Base-by-base conservation (phyloP, 257 asterid genomes). In the Solanum commersonii region DNA sequence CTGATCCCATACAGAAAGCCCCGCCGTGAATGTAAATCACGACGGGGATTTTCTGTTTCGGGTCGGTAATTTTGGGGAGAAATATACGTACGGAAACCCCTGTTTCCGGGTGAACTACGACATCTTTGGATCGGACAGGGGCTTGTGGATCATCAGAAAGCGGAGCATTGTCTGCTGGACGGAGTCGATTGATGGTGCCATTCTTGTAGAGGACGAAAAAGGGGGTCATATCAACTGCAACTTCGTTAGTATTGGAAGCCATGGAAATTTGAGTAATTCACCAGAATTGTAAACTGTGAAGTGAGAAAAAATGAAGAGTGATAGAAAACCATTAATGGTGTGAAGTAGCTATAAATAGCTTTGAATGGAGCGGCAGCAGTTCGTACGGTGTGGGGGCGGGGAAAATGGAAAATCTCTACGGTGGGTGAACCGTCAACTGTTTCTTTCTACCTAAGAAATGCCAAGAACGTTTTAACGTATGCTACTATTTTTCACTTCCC, bases 21-120 rank as follows among this genome's bases (percentile, higher is more conserved):
- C 96, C 95, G 83, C 98, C 98, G 90, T 94, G 96, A 25, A 91
- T 87, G 95, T 94, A 90, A 5, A 93, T 89, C 46, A 90, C 89
- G 49, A 94, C 87, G 3, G 98, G 95, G 67, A 93, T 84, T 65
- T 92, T 92, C 77, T 37, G 90, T 22, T 71, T 68, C 65, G 91
- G 89, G 23, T 37, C 60, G 23, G 5, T 88, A 78, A 27, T 65
- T 63, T 91, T 87, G 27, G 98, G 98, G 49, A 90, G 87, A 93
- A 60, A 93, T 38, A 94, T 82, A 27, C 96, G 94, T 65, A 89
- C 94, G 86, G 92, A 89, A 29, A 93, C 84, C 22, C 93, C 93
- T 82, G 95, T 90, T 34, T 85, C 84, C n/a, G 92, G 34, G 34
- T 92, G 90, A 34, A 93, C 37, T 27, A 89, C 68, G 40, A 93